phyloP scores from a whole-genome alignment of 352 stramenopile species.

The Phytophthora fragariae region DNA sequence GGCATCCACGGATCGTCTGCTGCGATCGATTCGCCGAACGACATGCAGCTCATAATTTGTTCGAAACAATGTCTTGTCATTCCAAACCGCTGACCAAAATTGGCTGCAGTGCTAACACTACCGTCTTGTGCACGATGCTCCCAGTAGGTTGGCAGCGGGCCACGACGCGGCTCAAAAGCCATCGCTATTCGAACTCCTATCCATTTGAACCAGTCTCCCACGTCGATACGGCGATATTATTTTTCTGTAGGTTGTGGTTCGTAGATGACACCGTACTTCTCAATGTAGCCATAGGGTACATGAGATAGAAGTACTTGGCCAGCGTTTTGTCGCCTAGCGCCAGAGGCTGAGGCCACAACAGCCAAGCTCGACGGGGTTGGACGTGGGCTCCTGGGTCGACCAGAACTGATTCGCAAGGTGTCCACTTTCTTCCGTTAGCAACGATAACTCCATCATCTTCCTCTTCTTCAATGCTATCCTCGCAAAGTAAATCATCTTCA shows the following conservation, averaged over 20 bases:
- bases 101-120: not conserved
- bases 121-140: not conserved
- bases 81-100: not conserved
- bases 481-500: not conserved
- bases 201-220: not conserved
- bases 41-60: not conserved
- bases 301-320: conserved; percentile 2
- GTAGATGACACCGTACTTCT: not conserved
- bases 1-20: not conserved
- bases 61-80: conserved; percentile 1
- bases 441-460: not conserved
- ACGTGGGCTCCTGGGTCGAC: not conserved
- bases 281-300: not conserved
- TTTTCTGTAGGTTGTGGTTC: conserved; percentile 1
- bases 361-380: not conserved
- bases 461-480: not conserved
- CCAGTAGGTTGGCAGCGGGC: not conserved
- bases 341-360: not conserved
- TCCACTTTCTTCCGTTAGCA: not conserved
- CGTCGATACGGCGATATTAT: not conserved
- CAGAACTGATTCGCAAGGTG: conserved; percentile 2
- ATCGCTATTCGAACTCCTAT: conserved; percentile 1
- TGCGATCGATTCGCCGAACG: not conserved
- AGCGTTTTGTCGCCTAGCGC: not conserved
- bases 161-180: not conserved